Evolutionary conservation across 306 rosid genomes (phyloP), one percentile per base, ranked within the genome.

Genomic region (Glycine tomentella): DNA sequence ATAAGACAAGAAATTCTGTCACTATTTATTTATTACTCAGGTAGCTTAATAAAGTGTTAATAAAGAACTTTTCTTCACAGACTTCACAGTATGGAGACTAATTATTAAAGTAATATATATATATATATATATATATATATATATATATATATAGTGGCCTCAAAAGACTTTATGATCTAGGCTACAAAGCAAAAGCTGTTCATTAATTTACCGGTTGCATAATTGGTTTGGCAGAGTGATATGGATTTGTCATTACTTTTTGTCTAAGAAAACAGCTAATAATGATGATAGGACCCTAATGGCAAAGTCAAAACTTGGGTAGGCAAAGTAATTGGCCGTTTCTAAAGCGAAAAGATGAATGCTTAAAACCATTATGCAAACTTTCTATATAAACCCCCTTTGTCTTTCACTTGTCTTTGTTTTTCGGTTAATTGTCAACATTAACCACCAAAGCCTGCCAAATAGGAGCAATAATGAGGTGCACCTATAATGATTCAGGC

Each of bases 211-310:
- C 67, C 33, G 57, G 79, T 83, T 81, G 84, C 86, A 88, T 69
- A 80, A 84, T 62, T 81, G 78, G 87, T 84, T 87, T 80, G 81
- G 81, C 76, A 71, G 58, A 79, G 68, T 76, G 82, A 86, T 82
- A 58, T 81, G 85, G 69, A 76, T 64, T 81, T 86, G 84, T 80
- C 82, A 64, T 77, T 77, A 66, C 89, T 75, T 86, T 85, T 83
- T 77, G 83, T 84, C 86, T 68, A 86, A 80, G 89, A 57, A 85
- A 87, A 81, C 88, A 72, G 59, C 73, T 82, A 75, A 84, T 90
- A 61, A 89, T 89, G 64, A 82, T 77, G 69, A 85, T 10, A 65
- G 75, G 84, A 82, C 82, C 71, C 75, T 46, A 74, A 85, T 77
- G 78, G 62, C 56, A 86, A 90, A 68, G 87, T 84, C 86, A 86